Evolutionary conservation across 108 stramenopile genomes (phyloP).

Genomic region (Fistulifera pelliculosa): DNA sequence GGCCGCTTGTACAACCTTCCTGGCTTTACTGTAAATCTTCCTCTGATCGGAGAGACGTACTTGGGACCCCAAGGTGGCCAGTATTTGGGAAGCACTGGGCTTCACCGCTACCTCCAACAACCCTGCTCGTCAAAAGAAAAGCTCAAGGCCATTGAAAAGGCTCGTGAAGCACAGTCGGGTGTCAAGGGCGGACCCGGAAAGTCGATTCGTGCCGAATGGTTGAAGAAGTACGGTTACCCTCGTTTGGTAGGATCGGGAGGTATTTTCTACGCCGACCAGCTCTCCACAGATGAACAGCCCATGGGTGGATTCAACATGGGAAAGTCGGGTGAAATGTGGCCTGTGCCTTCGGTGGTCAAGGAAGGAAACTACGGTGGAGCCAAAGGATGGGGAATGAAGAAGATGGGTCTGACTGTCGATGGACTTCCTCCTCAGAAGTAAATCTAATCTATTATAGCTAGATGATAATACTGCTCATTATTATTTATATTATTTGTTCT

Average conservation of each 20-base stretch:
- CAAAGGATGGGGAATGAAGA: constrained; percentile 91
- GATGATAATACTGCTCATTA: background rate
- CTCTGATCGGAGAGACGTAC: constrained; percentile 79
- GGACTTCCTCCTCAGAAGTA: constrained; percentile 59
- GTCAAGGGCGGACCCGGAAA: constrained; percentile 63
- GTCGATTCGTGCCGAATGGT: constrained; percentile 65
- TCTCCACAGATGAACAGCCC: constrained; percentile 75
- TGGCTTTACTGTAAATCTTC: constrained; percentile 69
- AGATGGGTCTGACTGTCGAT: constrained; percentile 69
- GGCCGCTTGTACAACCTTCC: constrained; percentile 57
- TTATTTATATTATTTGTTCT: background rate
- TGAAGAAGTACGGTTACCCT: constrained; percentile 85
- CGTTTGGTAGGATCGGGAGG: constrained; percentile 81
- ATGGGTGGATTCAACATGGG: constrained; percentile 92
- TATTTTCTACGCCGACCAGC: constrained; percentile 86
- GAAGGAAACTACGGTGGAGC: constrained; percentile 67
- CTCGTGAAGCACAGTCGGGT: constrained; percentile 53
- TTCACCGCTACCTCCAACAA: constrained; percentile 89
- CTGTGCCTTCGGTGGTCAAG: constrained; percentile 69
- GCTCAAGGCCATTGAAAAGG: constrained; percentile 76
- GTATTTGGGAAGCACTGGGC: constrained; percentile 81
- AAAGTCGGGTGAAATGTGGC: constrained; percentile 77
- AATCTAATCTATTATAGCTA: constrained; percentile 18
- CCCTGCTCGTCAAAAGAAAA: constrained; percentile 80
- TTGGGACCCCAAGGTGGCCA: constrained; percentile 79